Conservation (phyloP, 2,329 filamentous ascomycete species). For the Eutypa lata region DNA sequence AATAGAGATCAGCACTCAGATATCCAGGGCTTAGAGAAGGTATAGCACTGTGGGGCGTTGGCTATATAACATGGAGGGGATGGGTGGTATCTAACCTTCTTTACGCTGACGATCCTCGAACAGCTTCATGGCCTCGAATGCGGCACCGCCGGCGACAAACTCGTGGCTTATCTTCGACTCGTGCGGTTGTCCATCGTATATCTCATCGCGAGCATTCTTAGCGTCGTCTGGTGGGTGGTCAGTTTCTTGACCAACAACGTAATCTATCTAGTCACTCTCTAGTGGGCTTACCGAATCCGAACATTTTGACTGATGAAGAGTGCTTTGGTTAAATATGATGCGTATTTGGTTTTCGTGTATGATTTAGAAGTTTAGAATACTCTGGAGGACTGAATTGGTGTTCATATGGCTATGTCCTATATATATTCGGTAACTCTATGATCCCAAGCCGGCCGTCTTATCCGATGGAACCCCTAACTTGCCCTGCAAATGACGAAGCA, state of each 20-base stretch:
- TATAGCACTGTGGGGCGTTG: no score
- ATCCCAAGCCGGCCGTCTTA: no score
- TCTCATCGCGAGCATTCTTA: slow-evolving; percentile 40
- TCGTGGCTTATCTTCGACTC: slow-evolving; percentile 69
- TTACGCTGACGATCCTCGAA: slow-evolving; percentile 73
- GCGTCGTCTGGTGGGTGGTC: slow-evolving; percentile 33
- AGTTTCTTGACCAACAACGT: background rate
- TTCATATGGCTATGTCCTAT: no score
- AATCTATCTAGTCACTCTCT: background rate
- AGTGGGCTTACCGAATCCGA: slow-evolving; percentile 27
- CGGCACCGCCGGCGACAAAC: slow-evolving; percentile 69
- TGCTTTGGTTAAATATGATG: background rate
- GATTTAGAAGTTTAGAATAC: no score
- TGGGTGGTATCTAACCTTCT: slow-evolving; percentile 47
- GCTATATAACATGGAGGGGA: no score
- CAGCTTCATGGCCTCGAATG: slow-evolving; percentile 76
- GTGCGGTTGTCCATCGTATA: slow-evolving; percentile 43
- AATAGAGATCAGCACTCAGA: background rate
- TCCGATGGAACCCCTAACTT: no score
- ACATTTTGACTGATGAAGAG: slow-evolving; percentile 21
- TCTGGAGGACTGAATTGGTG: no score
- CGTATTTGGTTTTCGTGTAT: background rate
- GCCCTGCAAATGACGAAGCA: no score
- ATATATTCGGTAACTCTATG: no score
- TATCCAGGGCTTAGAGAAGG: no score